Evolutionary conservation across 495 filamentous ascomycete genomes (phyloP).

Genomic region (Penicillium parvum): DNA sequence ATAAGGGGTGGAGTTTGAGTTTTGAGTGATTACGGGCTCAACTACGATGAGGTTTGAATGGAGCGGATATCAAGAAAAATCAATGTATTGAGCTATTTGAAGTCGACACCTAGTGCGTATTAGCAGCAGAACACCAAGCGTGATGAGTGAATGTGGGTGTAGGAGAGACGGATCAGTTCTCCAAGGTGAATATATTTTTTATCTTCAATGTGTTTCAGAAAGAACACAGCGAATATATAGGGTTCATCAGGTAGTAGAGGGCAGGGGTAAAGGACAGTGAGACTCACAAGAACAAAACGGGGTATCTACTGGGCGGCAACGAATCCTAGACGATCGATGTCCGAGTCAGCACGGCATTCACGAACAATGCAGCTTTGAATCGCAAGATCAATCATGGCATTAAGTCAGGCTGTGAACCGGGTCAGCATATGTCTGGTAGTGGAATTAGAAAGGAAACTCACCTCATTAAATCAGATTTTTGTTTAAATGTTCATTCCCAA

Average conservation of each 20-base stretch:
- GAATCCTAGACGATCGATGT: constrained; percentile 25
- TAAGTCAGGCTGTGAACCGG: constrained; percentile 41
- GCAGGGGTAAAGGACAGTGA: constrained; percentile 2
- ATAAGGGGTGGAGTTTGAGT: background rate
- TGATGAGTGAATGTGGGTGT: constrained; percentile 16
- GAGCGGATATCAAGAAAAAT: no score
- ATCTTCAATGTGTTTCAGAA: constrained; percentile 73
- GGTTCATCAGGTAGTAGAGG: constrained; percentile 57
- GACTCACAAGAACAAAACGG: constrained; percentile 25
- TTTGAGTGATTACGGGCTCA: no score
- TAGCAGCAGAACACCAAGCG: constrained; percentile 16
- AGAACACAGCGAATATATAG: constrained; percentile 75
- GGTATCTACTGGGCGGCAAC: background rate
- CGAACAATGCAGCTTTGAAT: constrained; percentile 22
- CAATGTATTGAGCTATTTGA: no score
- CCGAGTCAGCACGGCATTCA: constrained; percentile 31
- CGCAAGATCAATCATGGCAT: constrained; percentile 35
- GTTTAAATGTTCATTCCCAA: constrained; percentile 75
- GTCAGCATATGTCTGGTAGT: constrained; percentile 37
- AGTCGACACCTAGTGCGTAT: no score
- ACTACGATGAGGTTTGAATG: no score
- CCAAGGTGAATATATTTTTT: constrained; percentile 79
- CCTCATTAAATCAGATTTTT: constrained; percentile 99
- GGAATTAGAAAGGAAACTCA: constrained; percentile 37
- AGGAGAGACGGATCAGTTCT: constrained; percentile 67